Percentiles rank a stretch among this genome's conserved stretches.
These are phyloP conservation scores for Coniella lustricola DNA, from an alignment of 2,329 filamentous ascomycete genomes.

Conservation along the genomic window DNA sequence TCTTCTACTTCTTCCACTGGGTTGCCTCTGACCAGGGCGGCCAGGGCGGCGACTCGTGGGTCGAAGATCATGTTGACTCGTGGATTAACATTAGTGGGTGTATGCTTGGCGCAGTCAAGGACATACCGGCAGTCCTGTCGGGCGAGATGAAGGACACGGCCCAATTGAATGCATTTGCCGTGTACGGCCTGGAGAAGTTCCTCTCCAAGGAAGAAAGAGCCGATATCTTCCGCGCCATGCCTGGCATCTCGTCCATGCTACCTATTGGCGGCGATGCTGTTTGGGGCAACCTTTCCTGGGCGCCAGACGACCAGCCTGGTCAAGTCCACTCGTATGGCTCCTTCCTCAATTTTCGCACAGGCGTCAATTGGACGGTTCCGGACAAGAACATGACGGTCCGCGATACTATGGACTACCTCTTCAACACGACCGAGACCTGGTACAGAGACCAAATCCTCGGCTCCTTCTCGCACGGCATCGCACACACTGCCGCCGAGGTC, in stretches of 20 bases:
- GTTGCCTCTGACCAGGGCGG: conserved; percentile 75
- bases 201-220: conserved; percentile 82
- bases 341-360: conserved; percentile 73
- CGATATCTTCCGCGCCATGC: conserved; percentile 94
- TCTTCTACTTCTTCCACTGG: conserved; percentile 74
- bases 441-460: conserved; percentile 65
- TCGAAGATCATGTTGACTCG: conserved; percentile 79
- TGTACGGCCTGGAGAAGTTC: conserved; percentile 95
- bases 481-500: conserved; percentile 71
- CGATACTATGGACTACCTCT: conserved; percentile 69
- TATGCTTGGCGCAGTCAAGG: conserved; percentile 93
- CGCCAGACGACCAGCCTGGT: conserved; percentile 74
- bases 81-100: conserved; percentile 99
- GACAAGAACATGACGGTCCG: conserved; percentile 74
- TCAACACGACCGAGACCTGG: conserved; percentile 76
- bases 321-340: conserved; percentile 71
- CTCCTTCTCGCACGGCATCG: conserved; percentile 84
- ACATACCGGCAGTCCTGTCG: conserved; percentile 79
- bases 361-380: conserved; percentile 55
- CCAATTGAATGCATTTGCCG: conserved; percentile 90
- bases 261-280: conserved; percentile 88
- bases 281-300: conserved; percentile 86
- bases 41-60: conserved; percentile 78
- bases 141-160: conserved; percentile 99
- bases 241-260: conserved; percentile 92